A percentile compares a stretch with the other conserved stretches of the same genome.
Conservation (phyloP, 2,329 filamentous ascomycete genomes). For the Myotisia sp. region DNA sequence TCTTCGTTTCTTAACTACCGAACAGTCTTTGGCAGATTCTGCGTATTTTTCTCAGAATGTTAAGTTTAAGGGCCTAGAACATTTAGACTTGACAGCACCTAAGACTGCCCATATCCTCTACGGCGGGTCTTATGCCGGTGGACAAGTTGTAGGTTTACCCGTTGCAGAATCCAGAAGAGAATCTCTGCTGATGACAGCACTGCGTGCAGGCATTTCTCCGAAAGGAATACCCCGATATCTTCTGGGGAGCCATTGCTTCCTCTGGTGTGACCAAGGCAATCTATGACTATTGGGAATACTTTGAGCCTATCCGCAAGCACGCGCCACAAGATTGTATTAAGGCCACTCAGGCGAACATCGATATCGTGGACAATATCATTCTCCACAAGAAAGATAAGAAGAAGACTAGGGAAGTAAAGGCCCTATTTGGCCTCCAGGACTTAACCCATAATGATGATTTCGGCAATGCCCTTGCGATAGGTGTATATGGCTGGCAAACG, state of each 20-base stretch:
- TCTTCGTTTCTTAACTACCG: slow-evolving; percentile 67
- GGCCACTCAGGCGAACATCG: slow-evolving; percentile 46
- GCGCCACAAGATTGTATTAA: slow-evolving; percentile 49
- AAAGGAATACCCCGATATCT: slow-evolving; percentile 61
- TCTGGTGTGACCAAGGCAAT: slow-evolving; percentile 68
- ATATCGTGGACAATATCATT: slow-evolving; percentile 46
- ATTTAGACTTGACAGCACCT: slow-evolving; percentile 51
- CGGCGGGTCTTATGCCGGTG: slow-evolving; percentile 71
- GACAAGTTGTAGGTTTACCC: slow-evolving; percentile 40
- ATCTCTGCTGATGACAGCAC: not conserved
- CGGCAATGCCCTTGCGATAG: slow-evolving; percentile 32
- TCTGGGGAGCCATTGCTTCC: slow-evolving; percentile 65
- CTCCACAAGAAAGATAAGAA: slow-evolving; percentile 33
- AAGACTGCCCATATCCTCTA: slow-evolving; percentile 62
- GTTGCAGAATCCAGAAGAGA: not conserved
- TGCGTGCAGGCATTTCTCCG: slow-evolving; percentile 52
- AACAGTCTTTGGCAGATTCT: slow-evolving; percentile 67
- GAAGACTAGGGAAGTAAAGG: slow-evolving; percentile 37
- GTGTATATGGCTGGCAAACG: slow-evolving; percentile 40
- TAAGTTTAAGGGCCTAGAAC: slow-evolving; percentile 54
- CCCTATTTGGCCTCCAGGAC: slow-evolving; percentile 35
- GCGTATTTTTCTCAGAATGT: slow-evolving; percentile 67
- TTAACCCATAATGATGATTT: slow-evolving; percentile 40
- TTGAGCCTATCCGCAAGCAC: slow-evolving; percentile 42
- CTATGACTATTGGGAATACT: slow-evolving; percentile 59